phyloP scores from a whole-genome alignment of 306 rosid genomes.

The Fagus sylvatica region DNA sequence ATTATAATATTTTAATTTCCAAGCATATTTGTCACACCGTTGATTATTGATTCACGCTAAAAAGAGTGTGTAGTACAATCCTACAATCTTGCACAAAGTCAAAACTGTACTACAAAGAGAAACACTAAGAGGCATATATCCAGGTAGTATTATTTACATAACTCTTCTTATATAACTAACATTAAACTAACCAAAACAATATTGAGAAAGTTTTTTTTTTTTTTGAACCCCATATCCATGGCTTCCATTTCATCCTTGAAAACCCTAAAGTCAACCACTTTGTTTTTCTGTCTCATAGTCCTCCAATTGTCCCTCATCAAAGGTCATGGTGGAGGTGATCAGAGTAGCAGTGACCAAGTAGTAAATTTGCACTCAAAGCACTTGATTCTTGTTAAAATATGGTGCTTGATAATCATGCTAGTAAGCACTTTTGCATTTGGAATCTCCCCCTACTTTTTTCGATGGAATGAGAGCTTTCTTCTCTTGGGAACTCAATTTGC shows the following conservation, averaged over 20 bases:
- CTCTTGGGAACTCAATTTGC: conserved; percentile 70
- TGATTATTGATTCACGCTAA: not conserved
- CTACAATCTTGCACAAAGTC: conserved; percentile 28
- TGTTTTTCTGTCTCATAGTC: conserved; percentile 30
- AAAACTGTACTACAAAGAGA: conserved; percentile 32
- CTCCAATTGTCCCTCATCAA: conserved; percentile 23
- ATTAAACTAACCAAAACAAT: not conserved
- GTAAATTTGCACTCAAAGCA: conserved; percentile 37
- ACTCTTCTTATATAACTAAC: not conserved
- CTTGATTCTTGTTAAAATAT: conserved; percentile 57
- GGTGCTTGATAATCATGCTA: conserved; percentile 67
- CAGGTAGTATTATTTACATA: not conserved
- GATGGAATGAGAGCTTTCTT: conserved; percentile 77
- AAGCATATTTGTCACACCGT: not conserved
- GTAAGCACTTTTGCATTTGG: conserved; percentile 63
- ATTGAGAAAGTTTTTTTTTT: not conserved
- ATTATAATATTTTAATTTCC: not conserved
- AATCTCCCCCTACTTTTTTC: conserved; percentile 58
- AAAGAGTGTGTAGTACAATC: conserved; percentile 30
- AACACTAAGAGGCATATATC: not conserved
- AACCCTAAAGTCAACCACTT: conserved; percentile 49
- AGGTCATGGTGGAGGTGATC: conserved; percentile 41
- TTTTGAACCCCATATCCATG: conserved; percentile 16
- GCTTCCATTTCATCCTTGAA: conserved; percentile 28
- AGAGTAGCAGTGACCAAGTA: not conserved